Conservation (phyloP, 2,329 filamentous ascomycete genomes). For the Paecilomyces fulvus region DNA sequence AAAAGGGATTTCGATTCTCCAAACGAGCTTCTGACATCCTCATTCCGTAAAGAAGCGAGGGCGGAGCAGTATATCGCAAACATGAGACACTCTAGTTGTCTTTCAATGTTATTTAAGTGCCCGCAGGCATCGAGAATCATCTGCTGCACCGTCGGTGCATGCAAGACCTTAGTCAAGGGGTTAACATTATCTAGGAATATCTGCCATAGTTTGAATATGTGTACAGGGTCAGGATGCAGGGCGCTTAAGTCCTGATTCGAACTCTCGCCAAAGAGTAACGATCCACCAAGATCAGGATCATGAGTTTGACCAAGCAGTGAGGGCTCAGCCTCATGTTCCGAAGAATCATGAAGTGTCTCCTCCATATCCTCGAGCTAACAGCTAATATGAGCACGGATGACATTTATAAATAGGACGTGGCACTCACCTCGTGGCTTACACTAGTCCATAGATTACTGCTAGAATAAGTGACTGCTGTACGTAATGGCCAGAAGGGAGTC, state of each 20-base stretch:
- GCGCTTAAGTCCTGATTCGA: no score
- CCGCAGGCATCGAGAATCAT: slow-evolving; percentile 15
- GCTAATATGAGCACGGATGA: neutral
- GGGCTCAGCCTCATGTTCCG: neutral
- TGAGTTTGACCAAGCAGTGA: neutral
- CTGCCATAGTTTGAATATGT: slow-evolving; percentile 16
- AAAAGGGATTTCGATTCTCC: slow-evolving; percentile 14
- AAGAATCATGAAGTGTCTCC: slow-evolving; percentile 5
- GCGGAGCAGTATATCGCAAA: slow-evolving; percentile 26
- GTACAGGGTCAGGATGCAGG: slow-evolving; percentile 10
- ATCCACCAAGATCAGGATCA: slow-evolving; percentile 2
- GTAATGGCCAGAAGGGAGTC: neutral
- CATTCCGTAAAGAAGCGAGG: slow-evolving; percentile 20
- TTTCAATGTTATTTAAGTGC: slow-evolving; percentile 10
- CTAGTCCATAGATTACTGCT: slow-evolving; percentile 8
- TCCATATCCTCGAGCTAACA: slow-evolving; percentile 5
- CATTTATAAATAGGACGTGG: neutral
- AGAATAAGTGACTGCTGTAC: neutral
- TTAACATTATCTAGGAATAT: slow-evolving; percentile 17
- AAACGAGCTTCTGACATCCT: slow-evolving; percentile 12
- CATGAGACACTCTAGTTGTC: slow-evolving; percentile 20
- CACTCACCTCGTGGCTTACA: slow-evolving; percentile 6
- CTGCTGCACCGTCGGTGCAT: slow-evolving; percentile 17
- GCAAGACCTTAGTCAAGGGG: slow-evolving; percentile 17
- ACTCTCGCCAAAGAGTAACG: slow-evolving; percentile 1